Evolutionary conservation across 768 basidiomycete species (phyloP), one percentile per base, ranked within the genome.

Genomic region (Psilocybe tampanensis): DNA sequence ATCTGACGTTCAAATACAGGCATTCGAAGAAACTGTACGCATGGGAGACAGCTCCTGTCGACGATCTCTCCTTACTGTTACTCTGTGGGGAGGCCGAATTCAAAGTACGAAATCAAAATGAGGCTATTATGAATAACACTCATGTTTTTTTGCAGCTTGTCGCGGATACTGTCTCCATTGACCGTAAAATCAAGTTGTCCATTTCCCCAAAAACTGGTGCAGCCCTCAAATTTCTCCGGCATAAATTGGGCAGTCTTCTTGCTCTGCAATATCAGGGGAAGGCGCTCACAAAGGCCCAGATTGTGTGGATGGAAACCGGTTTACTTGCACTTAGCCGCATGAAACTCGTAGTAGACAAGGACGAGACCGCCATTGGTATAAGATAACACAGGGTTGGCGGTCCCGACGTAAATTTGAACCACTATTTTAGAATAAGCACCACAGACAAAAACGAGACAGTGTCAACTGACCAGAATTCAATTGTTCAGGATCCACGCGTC

Each of bases 31-130:
- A 86, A 69, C 72, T 95, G 23, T 96, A 93, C 72, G 91, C 83
- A 17, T 97, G 94, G 94, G 96, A 98, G 71, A 94, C 90, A 0
- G 87, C 92, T 6, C 92, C 94, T 5, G 84, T 92, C 8, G 92
- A 97, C 60, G 92, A 96, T 62, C 70, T 91, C 23, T 84, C 92
- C 3, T 70, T 98, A 50, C 66, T 93, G 23, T 76, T 98, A 17
- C 74, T 98, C 0, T 98, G 95, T 57, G 96, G 96, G 8, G 96
- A 98, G 59, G 77, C 82, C 21, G 96, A 98, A 55, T 89, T 92
- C 76, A 95, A 90, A 83, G 94, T 69, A 55, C 24, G 47, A 32
- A 24, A 17, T n/a, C 19, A 42, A 43, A n/a, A n/a, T n/a, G n/a
- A n/a, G n/a, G n/a, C n/a, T n/a, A n/a, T n/a, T n/a, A n/a, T n/a